Conservation (phyloP, 164 flowering plant genomes). For the Annona cherimola region DNA sequence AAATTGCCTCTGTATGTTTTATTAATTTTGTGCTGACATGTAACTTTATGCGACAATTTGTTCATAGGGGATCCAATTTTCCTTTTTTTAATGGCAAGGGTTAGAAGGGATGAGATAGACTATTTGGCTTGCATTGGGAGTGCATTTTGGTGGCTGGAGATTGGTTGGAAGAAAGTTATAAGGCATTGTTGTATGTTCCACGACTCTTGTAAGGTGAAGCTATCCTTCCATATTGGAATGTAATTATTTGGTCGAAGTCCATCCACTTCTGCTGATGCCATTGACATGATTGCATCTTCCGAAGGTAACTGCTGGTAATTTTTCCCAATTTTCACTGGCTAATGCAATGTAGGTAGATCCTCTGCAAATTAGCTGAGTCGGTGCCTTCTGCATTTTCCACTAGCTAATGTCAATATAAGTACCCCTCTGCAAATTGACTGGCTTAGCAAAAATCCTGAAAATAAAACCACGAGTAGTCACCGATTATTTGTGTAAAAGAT, state of each 20-base stretch:
- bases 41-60: not conserved
- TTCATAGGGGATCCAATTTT: not conserved
- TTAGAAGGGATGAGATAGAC: not conserved
- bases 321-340: not conserved
- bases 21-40: not conserved
- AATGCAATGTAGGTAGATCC: not conserved
- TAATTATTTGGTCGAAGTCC: not conserved
- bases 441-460: not conserved
- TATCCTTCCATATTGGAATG: not conserved
- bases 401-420: not conserved
- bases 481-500: too few relatives aligned
- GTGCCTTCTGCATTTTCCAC: too few relatives aligned
- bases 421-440: not conserved
- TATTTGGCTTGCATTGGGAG: not conserved
- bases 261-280: not conserved
- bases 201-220: not conserved
- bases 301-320: not conserved
- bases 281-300: not conserved
- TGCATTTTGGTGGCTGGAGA: not conserved
- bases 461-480: not conserved
- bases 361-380: not conserved
- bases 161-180: not conserved
- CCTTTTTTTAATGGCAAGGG: not conserved
- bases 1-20: not conserved
- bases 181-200: not conserved